Evolutionary conservation across 148 eudicot species (phyloP).

Genomic region (Amaranthus cruentus): DNA sequence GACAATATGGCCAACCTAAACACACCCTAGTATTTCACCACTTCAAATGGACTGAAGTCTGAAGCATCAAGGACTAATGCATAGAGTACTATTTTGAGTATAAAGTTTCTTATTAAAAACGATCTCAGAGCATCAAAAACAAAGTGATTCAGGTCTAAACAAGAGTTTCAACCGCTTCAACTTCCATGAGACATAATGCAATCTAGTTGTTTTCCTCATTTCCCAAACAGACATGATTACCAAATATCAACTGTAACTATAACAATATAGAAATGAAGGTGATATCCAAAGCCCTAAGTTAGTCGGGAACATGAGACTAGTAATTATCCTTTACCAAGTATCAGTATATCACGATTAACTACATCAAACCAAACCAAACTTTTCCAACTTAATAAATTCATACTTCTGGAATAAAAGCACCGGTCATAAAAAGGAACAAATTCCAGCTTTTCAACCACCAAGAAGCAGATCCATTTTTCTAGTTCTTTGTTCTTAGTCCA

Average conservation of each 20-base stretch:
- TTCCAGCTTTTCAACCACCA: neutral
- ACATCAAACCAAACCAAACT: neutral
- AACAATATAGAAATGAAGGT: neutral
- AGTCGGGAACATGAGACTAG: neutral
- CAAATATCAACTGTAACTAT: neutral
- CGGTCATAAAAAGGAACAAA: neutral
- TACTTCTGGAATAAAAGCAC: neutral
- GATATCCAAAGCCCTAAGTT: neutral
- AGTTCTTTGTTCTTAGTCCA: too few species aligned
- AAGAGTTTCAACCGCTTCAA: neutral
- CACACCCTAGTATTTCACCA: neutral
- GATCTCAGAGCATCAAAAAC: neutral
- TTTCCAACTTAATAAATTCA: neutral
- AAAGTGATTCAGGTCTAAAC: neutral
- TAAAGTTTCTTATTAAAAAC: neutral
- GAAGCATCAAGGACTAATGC: neutral
- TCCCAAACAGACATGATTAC: neutral
- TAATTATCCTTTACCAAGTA: too few species aligned
- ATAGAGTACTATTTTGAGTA: neutral
- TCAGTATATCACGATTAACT: neutral
- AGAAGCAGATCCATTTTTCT: too few species aligned
- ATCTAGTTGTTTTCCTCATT: neutral
- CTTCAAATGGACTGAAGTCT: neutral
- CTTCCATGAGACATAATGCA: neutral
- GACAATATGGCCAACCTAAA: too few species aligned